phyloP scores from a whole-genome alignment of 2,329 filamentous ascomycete genomes.

The Sporothrix curviconia region DNA sequence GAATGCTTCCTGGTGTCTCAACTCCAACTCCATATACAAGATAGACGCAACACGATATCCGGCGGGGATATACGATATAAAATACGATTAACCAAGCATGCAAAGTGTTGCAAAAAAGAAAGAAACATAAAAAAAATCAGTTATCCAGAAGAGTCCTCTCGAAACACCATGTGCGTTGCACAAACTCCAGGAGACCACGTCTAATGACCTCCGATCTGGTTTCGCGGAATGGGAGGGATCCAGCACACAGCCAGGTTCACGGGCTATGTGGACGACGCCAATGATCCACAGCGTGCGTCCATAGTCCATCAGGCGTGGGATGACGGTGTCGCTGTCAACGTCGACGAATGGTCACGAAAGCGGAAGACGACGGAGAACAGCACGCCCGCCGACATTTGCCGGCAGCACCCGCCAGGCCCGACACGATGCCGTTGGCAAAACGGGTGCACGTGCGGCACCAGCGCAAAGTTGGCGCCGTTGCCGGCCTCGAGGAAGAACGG shows the following conservation, averaged over 20 bases:
- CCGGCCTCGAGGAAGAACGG: slow-evolving; percentile 77
- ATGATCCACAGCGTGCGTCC: slow-evolving; percentile 73
- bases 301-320: slow-evolving; percentile 56
- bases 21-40: no score
- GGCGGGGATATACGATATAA: no score
- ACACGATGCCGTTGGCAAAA: slow-evolving; percentile 71
- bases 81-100: no score
- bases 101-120: no score
- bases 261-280: slow-evolving; percentile 64
- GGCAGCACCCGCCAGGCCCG: slow-evolving; percentile 68
- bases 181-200: no score
- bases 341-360: no score
- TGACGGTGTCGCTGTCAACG: no score
- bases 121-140: background rate
- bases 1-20: no score
- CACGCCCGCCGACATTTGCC: slow-evolving; percentile 83
- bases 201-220: slow-evolving; percentile 42
- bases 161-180: no score
- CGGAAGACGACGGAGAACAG: slow-evolving; percentile 79
- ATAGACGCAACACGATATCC: no score
- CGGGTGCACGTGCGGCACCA: slow-evolving; percentile 82
- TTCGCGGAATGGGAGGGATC: slow-evolving; percentile 49
- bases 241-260: slow-evolving; percentile 59
- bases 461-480: slow-evolving; percentile 80
- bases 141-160: background rate